A percentile compares a stretch with the other conserved stretches of the same genome.
Evolutionary conservation across 805 yeast species (phyloP).

Genomic region (Kodamaea kaohsiungensis): DNA sequence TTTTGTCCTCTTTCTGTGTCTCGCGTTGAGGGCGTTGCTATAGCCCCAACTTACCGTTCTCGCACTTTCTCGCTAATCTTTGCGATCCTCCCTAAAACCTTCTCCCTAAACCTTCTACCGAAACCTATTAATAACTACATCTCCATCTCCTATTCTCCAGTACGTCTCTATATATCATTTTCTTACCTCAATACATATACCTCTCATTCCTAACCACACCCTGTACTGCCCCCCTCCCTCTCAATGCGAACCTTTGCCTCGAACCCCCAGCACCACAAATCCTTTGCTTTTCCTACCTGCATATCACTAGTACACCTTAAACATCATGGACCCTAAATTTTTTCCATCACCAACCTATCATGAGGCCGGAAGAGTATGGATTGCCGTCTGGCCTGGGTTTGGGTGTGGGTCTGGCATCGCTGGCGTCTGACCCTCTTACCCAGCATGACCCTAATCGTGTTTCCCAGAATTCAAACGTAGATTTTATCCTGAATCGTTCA

Average conservation of each 20-base stretch:
- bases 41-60: neutral
- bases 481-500: neutral
- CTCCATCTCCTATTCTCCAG: too few species aligned
- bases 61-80: neutral
- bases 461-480: neutral
- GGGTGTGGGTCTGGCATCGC: neutral
- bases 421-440: neutral
- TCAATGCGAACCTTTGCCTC: neutral
- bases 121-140: neutral
- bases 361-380: neutral
- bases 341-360: slow-evolving; percentile 1
- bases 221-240: neutral
- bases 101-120: neutral
- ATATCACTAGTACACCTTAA: neutral
- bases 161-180: too few species aligned
- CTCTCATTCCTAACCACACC: neutral
- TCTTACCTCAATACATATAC: neutral
- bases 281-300: neutral
- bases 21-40: neutral
- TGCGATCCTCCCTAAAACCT: neutral
- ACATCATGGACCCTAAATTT: slow-evolving; percentile 1
- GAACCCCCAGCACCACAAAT: neutral
- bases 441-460: neutral
- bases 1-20: neutral
- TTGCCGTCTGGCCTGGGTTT: neutral